Conservation (phyloP, 139 green algal genomes). For the Asterochloris sp. region DNA sequence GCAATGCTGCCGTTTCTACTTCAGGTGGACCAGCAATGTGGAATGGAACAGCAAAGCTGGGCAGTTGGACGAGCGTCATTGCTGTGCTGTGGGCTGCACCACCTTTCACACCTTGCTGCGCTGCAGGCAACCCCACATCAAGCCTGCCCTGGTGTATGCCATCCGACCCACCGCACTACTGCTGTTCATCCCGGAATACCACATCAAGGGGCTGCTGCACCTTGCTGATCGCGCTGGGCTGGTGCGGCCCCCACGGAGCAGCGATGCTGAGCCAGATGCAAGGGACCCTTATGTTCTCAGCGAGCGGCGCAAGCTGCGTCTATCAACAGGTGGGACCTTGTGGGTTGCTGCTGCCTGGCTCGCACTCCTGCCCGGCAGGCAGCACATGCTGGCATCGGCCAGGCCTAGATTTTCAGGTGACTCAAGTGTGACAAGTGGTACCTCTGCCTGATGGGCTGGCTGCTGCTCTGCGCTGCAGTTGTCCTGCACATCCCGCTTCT, state of each 20-base stretch:
- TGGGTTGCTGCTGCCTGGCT: too few relatives aligned
- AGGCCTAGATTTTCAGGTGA: neutral
- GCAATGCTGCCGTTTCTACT: too few relatives aligned
- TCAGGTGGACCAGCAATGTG: too few relatives aligned
- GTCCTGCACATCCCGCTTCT: neutral
- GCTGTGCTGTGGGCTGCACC: too few relatives aligned
- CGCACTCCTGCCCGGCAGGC: neutral
- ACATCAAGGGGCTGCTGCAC: conserved; percentile 37
- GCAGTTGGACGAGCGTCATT: too few relatives aligned
- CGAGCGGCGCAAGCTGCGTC: conserved; percentile 8
- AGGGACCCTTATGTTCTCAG: conserved; percentile 30
- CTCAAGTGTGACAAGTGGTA: neutral
- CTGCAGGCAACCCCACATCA: conserved; percentile 40
- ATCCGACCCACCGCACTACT: conserved; percentile 30
- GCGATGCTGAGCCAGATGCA: conserved; percentile 2
- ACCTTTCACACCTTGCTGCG: neutral
- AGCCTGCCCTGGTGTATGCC: conserved; percentile 49
- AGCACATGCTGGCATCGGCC: neutral
- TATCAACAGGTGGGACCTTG: neutral
- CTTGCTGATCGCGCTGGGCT: conserved; percentile 40
- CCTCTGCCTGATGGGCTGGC: neutral
- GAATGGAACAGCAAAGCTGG: too few relatives aligned
- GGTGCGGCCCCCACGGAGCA: conserved; percentile 22
- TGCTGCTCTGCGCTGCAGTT: neutral
- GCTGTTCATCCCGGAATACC: conserved; percentile 58